A percentile compares a stretch with the other conserved stretches of the same genome.
phyloP scores from a whole-genome alignment of 768 basidiomycete species.

The Mycena alexandri region DNA sequence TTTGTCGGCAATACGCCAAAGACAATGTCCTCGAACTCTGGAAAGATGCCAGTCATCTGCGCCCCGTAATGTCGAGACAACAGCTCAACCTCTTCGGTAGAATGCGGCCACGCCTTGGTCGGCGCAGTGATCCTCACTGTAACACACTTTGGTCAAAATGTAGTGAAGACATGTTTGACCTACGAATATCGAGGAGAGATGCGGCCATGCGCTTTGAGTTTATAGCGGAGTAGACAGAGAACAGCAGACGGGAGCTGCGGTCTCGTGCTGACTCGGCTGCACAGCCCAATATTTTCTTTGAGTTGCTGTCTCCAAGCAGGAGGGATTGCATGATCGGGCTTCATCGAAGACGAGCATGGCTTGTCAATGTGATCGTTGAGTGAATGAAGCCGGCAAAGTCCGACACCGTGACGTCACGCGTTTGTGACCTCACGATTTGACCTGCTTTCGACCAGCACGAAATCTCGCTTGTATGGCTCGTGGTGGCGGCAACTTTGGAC shows the following conservation, averaged over 20 bases:
- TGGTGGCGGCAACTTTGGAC: conserved; percentile 69
- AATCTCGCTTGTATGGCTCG: conserved; percentile 55
- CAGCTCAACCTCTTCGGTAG: background rate
- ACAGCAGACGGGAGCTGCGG: too few relatives aligned
- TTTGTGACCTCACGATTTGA: conserved; percentile 12
- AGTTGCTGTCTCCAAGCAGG: too few relatives aligned
- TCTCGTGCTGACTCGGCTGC: too few relatives aligned
- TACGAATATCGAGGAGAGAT: conserved; percentile 19
- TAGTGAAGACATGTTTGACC: background rate
- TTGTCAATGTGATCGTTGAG: too few relatives aligned
- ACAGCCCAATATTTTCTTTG: too few relatives aligned
- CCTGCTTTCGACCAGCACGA: conserved; percentile 1
- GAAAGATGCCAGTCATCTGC: conserved; percentile 15
- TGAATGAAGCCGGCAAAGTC: too few relatives aligned
- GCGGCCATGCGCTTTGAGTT: conserved; percentile 1
- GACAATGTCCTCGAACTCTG: conserved; percentile 10
- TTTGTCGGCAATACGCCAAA: conserved; percentile 15
- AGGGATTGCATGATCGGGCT: too few relatives aligned
- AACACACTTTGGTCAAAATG: background rate
- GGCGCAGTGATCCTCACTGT: conserved; percentile 9
- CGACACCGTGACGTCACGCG: conserved; percentile 15
- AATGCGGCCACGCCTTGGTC: conserved; percentile 21
- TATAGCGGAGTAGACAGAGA: too few relatives aligned
- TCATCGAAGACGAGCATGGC: too few relatives aligned
- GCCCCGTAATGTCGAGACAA: conserved; percentile 23